Base-by-base conservation (phyloP, 83 land plant species). In the Picea abies region DNA sequence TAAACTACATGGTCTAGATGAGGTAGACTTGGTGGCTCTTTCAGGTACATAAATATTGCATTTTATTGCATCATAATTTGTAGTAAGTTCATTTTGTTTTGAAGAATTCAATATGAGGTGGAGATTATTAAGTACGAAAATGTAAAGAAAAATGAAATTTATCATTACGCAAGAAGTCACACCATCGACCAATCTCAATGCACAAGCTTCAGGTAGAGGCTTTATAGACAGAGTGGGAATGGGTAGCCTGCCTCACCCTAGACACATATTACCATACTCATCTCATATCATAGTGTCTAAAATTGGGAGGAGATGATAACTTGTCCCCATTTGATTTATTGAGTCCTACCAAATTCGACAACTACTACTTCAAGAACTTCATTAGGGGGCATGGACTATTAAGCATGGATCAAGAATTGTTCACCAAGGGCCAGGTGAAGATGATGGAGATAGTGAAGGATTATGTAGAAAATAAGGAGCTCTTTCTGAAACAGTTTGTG, bases 221-320 rank as follows among this genome's bases (percentile, higher is more conserved):
- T 95, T 11, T 95, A 95, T 89, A 93, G 91, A 90, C 91, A 92
- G 60, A 58, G 84, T 15, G 94, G 93, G 78, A 87, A 90, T 72
- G 91, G 86, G 11, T 62, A 80, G 61, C 89, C 93, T 0, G 93
- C 91, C 82, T 37, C 62, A 90, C 88, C 1, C 84, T 94, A 11
- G 89, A 86, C 61, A 82, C 41, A 61, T 8, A 79, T 25, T 87
- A 84, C 56, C 87, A 87, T 5, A 76, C 87, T 5, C 63, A 84
- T 37, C 76, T 93, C 65, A 86, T 86, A 15, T 11, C 83, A 1
- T 2, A 61, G 5, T 93, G 97, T 87, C 96, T 94, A 0, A 66
- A 76, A 52, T 88, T 89, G 11, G 96, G 97, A 22, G 91, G 92
- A 9, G 93, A 91, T 58, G 29, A 92, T 60, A 90, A 84, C 82